phyloP scores from a whole-genome alignment of 495 filamentous ascomycete genomes.

The Talaromyces adpressus region DNA sequence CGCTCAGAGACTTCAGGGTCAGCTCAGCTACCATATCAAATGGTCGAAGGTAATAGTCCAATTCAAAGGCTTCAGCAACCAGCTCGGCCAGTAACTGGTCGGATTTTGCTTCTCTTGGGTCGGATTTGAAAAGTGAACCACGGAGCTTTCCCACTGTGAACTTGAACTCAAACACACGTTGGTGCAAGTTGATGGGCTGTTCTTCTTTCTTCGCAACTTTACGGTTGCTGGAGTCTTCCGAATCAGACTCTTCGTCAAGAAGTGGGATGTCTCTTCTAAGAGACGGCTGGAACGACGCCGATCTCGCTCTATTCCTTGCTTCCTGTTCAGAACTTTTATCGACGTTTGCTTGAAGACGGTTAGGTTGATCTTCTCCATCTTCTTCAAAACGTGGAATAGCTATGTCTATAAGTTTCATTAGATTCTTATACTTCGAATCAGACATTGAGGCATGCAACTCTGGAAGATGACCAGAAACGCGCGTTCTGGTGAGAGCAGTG shows the following conservation, averaged over 20 bases:
- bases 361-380: constrained; percentile 20
- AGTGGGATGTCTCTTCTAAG: constrained; percentile 67
- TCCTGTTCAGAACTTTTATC: constrained; percentile 25
- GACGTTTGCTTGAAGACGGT: constrained; percentile 9
- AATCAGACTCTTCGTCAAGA: constrained; percentile 67
- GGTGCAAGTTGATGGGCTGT: constrained; percentile 59
- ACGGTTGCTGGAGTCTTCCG: constrained; percentile 49
- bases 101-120: constrained; percentile 65
- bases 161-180: constrained; percentile 89
- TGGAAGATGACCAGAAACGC: constrained; percentile 84
- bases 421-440: constrained; percentile 88
- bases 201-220: constrained; percentile 53
- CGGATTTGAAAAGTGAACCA: constrained; percentile 82
- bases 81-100: constrained; percentile 86
- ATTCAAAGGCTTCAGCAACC: constrained; percentile 79
- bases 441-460: constrained; percentile 87
- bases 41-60: constrained; percentile 80
- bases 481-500: constrained; percentile 86
- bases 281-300: constrained; percentile 57
- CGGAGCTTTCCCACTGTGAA: constrained; percentile 90
- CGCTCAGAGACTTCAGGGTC: constrained; percentile 73
- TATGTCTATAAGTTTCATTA: constrained; percentile 95
- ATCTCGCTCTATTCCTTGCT: constrained; percentile 36
- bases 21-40: constrained; percentile 92
- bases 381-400: constrained; percentile 80